These are phyloP conservation scores for Kwoniella botswanensis DNA, from an alignment of 768 basidiomycete genomes.

Conservation along the genomic window DNA sequence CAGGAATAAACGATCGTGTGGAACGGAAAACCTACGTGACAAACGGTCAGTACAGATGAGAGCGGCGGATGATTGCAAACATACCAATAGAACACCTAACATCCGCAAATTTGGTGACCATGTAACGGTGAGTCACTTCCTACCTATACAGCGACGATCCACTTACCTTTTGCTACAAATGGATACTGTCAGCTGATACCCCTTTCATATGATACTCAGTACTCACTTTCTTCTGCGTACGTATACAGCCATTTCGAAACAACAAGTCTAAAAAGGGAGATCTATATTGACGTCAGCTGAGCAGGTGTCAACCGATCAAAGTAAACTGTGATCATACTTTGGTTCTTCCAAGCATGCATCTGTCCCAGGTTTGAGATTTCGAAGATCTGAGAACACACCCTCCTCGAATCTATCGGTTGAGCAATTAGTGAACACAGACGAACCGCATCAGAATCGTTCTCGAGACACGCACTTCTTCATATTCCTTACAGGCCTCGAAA, in stretches of 20 bases:
- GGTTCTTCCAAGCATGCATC: slow-evolving; percentile 94
- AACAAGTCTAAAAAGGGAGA: slow-evolving; percentile 86
- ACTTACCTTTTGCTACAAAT: slow-evolving; percentile 48
- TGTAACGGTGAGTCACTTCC: background rate
- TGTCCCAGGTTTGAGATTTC: slow-evolving; percentile 90
- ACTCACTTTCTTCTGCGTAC: slow-evolving; percentile 88
- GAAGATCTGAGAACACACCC: slow-evolving; percentile 88
- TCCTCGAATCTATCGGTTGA: slow-evolving; percentile 65
- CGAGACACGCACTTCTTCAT: slow-evolving; percentile 73
- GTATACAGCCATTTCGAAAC: slow-evolving; percentile 95
- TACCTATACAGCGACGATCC: background rate
- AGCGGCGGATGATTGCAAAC: slow-evolving; percentile 43
- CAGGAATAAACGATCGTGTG: slow-evolving; percentile 94
- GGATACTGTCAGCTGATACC: slow-evolving; percentile 5
- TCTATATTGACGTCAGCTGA: slow-evolving; percentile 63
- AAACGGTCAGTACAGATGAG: background rate
- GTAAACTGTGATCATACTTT: slow-evolving; percentile 62
- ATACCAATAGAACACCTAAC: slow-evolving; percentile 95
- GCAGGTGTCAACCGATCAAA: background rate
- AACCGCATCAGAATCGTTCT: no score
- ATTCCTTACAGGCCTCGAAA: slow-evolving; percentile 84
- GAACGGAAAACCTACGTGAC: slow-evolving; percentile 83
- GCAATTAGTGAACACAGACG: no score
- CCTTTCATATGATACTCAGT: background rate
- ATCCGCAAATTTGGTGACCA: no score